phyloP scores from a whole-genome alignment of 2,329 filamentous ascomycete species.

The Chrysoporthe puriensis region DNA sequence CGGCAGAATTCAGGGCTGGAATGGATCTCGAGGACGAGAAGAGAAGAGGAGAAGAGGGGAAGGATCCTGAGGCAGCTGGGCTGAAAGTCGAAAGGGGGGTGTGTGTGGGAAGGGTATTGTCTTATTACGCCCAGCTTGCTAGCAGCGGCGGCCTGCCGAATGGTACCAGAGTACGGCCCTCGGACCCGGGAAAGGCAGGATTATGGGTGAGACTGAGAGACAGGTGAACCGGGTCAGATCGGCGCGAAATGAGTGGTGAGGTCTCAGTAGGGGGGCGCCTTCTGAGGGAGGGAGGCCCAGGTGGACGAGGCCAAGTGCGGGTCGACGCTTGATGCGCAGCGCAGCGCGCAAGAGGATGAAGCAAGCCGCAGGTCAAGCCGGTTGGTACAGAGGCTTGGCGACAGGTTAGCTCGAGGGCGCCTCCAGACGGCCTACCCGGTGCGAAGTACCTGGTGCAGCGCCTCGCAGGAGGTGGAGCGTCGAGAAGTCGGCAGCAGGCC shows the following conservation, averaged over 20 bases:
- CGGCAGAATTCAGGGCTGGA: not conserved
- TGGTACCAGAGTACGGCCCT: constrained; percentile 18
- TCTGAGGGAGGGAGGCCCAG: constrained; percentile 11
- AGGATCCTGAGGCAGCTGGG: constrained; percentile 7
- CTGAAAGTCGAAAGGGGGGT: constrained; percentile 4
- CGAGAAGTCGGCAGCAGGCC: not conserved
- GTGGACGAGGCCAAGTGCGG: constrained; percentile 24
- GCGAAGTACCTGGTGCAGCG: constrained; percentile 11
- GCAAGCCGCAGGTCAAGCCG: constrained; percentile 6
- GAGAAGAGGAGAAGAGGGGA: not conserved
- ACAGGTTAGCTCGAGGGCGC: not conserved
- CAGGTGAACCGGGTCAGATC: constrained; percentile 17
- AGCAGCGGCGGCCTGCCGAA: constrained; percentile 24
- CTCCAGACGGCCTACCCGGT: constrained; percentile 6
- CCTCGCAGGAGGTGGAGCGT: constrained; percentile 9
- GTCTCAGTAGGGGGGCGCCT: constrained; percentile 24
- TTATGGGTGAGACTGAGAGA: constrained; percentile 1
- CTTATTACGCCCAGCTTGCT: constrained; percentile 28
- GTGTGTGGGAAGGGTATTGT: constrained; percentile 26
- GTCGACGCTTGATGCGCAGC: constrained; percentile 26
- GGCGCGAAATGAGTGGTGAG: constrained; percentile 26
- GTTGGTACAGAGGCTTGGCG: constrained; percentile 5
- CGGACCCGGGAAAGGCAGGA: not conserved
- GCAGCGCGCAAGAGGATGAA: constrained; percentile 15
- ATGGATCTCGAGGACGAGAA: not conserved